phyloP scores from a whole-genome alignment of 495 filamentous ascomycete species.

The Hypomontagnella submonticulosa region DNA sequence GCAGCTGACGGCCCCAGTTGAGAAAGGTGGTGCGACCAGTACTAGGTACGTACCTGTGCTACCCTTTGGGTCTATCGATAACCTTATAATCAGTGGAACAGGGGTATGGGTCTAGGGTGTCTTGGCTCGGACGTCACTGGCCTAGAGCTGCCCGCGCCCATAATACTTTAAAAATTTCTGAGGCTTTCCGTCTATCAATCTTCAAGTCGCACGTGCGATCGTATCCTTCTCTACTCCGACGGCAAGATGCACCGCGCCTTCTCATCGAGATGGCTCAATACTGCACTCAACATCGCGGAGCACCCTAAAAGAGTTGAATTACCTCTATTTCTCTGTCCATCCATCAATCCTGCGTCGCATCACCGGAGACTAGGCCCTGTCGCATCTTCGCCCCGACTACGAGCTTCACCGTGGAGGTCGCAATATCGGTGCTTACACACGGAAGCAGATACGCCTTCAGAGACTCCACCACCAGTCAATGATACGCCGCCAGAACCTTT shows the following conservation, averaged over 20 bases:
- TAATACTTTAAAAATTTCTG: constrained; percentile 14
- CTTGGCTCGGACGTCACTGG: constrained; percentile 26
- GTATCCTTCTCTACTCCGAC: constrained; percentile 15
- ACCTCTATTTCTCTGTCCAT: constrained; percentile 59
- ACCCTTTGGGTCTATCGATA: constrained; percentile 32
- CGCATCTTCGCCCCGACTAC: constrained; percentile 25
- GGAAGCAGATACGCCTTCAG: constrained; percentile 27
- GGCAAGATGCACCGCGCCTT: constrained; percentile 60
- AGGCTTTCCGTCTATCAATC: background rate
- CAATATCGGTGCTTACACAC: constrained; percentile 48
- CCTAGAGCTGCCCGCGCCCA: background rate
- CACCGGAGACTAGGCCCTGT: constrained; percentile 22
- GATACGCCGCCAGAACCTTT: background rate
- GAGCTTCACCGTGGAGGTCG: constrained; percentile 34
- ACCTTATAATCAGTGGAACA: constrained; percentile 17
- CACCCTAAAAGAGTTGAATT: constrained; percentile 47
- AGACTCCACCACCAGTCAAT: constrained; percentile 7
- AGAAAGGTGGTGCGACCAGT: background rate
- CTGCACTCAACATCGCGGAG: constrained; percentile 53
- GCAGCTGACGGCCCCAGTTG: constrained; percentile 25
- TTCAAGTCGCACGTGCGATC: constrained; percentile 13
- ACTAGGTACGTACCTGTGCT: constrained; percentile 12
- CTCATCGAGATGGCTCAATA: constrained; percentile 56
- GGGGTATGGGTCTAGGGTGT: constrained; percentile 1
- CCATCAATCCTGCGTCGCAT: constrained; percentile 39